Evolutionary conservation across 192 early-diverging fungal species (phyloP).

Genomic region (Ambispora gerdemannii): DNA sequence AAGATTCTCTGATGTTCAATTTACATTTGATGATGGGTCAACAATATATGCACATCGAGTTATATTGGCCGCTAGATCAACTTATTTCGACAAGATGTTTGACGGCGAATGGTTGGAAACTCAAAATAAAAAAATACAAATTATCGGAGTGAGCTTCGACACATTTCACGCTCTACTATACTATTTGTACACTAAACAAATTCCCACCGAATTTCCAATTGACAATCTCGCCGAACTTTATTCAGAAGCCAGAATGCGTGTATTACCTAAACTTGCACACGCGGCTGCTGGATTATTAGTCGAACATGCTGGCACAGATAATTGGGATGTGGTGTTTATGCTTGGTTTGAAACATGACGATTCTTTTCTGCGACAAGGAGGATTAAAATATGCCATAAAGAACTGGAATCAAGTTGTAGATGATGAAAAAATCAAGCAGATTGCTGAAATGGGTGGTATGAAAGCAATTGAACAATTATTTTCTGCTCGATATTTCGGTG

Average conservation of each 20-base stretch:
- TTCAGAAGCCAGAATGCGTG: constrained; percentile 13
- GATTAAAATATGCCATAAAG: constrained; percentile 1
- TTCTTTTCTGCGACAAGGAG: not conserved
- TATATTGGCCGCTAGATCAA: constrained; percentile 7
- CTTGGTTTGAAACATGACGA: constrained; percentile 17
- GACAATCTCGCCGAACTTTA: constrained; percentile 22
- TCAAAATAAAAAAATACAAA: constrained; percentile 10
- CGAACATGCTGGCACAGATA: not conserved
- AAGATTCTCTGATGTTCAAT: constrained; percentile 16
- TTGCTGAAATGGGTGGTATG: not conserved
- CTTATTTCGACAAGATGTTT: constrained; percentile 27
- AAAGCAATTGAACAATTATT: not conserved
- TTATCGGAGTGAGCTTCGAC: constrained; percentile 9
- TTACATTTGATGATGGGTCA: constrained; percentile 20
- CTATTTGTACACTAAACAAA: constrained; percentile 23
- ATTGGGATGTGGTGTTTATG: constrained; percentile 24
- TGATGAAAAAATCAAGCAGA: constrained; percentile 7
- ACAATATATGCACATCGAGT: constrained; percentile 28
- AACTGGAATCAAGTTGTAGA: constrained; percentile 5
- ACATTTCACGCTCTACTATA: constrained; percentile 9
- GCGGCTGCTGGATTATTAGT: constrained; percentile 12
- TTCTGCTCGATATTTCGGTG: not conserved
- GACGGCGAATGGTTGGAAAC: constrained; percentile 14
- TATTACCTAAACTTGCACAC: constrained; percentile 4
- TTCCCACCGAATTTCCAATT: constrained; percentile 11